Evolutionary conservation across 495 filamentous ascomycete genomes (phyloP).

Genomic region (Lindgomyces ingoldianus): DNA sequence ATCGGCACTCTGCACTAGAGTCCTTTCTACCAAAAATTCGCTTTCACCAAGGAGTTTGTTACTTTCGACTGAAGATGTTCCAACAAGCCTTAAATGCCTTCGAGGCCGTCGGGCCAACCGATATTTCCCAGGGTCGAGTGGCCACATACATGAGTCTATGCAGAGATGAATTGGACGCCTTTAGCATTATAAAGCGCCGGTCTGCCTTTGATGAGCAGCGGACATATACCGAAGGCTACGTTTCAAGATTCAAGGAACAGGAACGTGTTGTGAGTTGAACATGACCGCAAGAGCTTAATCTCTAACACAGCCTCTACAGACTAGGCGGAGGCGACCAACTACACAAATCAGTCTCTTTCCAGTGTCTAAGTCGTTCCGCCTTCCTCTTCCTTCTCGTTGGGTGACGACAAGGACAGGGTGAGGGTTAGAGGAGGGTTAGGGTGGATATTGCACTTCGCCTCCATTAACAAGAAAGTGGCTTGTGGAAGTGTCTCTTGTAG

Average conservation of each 20-base stretch:
- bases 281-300: not conserved
- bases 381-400: not conserved
- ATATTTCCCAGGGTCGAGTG: not conserved
- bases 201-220: conserved; percentile 17
- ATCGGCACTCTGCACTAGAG: conserved; percentile 2
- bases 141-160: not conserved
- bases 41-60: conserved; percentile 22
- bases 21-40: conserved; percentile 12
- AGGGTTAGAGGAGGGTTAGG: not conserved
- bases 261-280: not conserved
- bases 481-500: no score
- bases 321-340: not conserved
- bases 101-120: not conserved
- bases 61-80: conserved; percentile 11
- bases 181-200: not conserved
- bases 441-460: not conserved
- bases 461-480: not conserved
- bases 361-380: not conserved
- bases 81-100: conserved; percentile 14
- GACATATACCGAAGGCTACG: not conserved
- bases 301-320: not conserved
- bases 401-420: not conserved
- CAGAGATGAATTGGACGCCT: conserved; percentile 1
- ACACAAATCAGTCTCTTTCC: not conserved
- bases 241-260: not conserved